Percentiles rank a stretch among this genome's conserved stretches.
Conservation (phyloP, 2,329 filamentous ascomycete genomes). For the Apiospora arundinis region DNA sequence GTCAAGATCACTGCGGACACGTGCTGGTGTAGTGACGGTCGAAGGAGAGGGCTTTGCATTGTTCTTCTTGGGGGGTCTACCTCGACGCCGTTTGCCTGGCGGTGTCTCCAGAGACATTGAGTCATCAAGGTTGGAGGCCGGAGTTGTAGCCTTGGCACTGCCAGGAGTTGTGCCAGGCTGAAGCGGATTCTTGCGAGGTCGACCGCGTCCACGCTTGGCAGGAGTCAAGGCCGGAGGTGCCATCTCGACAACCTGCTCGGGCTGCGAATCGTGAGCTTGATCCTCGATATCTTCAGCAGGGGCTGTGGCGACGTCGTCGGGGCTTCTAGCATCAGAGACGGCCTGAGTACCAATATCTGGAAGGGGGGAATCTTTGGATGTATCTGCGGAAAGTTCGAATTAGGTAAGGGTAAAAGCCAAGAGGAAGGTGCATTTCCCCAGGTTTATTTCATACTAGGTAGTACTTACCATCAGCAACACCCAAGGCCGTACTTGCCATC, state of each 20-base stretch:
- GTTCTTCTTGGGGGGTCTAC: neutral
- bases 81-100: neutral
- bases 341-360: neutral
- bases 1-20: too few relatives aligned
- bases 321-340: neutral
- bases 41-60: neutral
- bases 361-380: neutral
- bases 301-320: neutral
- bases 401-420: neutral
- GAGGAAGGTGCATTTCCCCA: neutral
- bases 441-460: neutral
- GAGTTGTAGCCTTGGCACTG: neutral
- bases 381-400: neutral
- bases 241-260: neutral
- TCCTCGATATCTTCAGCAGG: conserved; percentile 14
- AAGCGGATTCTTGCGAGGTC: conserved; percentile 1
- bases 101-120: neutral
- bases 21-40: neutral
- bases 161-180: too few relatives aligned
- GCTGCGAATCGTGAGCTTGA: neutral
- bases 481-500: neutral
- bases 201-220: conserved; percentile 11
- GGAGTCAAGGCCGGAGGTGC: neutral
- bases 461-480: neutral
- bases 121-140: neutral